phyloP scores from a whole-genome alignment of 2,329 filamentous ascomycete genomes.

The Diplodia sapinea region DNA sequence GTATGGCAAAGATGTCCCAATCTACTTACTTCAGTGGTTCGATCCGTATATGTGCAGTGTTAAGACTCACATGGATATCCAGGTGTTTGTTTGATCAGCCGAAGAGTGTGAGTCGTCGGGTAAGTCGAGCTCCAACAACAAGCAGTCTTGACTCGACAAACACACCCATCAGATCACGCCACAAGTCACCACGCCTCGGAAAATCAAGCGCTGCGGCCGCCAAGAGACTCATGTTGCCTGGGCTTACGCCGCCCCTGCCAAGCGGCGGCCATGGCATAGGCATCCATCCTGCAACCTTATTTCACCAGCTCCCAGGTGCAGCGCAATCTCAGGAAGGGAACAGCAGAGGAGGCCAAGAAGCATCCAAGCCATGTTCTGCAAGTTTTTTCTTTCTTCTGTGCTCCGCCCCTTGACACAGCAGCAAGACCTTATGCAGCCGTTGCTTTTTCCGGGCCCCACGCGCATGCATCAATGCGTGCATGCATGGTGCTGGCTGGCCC shows the following conservation, averaged over 20 bases:
- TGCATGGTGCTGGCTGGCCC: background rate
- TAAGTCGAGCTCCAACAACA: background rate
- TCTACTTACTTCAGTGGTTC: no score
- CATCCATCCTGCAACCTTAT: background rate
- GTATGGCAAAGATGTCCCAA: no score
- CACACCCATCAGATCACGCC: background rate
- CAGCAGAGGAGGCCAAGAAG: background rate
- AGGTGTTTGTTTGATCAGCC: no score
- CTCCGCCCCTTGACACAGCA: slow-evolving; percentile 7
- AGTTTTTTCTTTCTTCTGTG: background rate
- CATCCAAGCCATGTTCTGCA: background rate
- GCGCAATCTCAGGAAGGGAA: background rate
- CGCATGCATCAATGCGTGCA: slow-evolving; percentile 15
- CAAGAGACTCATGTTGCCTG: background rate
- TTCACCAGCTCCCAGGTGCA: background rate
- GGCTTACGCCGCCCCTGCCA: background rate
- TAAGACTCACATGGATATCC: no score
- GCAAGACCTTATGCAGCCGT: background rate
- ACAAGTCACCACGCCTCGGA: background rate
- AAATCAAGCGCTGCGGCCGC: background rate
- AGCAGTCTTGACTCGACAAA: background rate
- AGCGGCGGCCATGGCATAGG: slow-evolving; percentile 2
- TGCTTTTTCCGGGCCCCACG: slow-evolving; percentile 13
- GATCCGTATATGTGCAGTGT: no score
- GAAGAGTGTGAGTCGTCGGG: background rate